Base-by-base conservation (phyloP, 2,329 filamentous ascomycete species). In the Lithohypha guttulata region DNA sequence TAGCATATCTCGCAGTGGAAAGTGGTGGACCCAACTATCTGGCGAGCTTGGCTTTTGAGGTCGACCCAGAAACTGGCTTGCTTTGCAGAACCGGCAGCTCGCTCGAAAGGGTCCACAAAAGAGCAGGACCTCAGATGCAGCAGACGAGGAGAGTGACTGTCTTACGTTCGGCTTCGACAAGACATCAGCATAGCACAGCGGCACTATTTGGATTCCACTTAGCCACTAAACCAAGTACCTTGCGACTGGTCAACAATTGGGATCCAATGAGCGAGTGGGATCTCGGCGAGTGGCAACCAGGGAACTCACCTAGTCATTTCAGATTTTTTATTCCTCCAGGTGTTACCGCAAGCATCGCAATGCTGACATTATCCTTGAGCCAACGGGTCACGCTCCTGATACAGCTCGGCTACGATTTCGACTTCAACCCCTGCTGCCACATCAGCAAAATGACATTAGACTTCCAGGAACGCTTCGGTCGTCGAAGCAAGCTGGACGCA, bases 401-500 rank as follows among this genome's bases (percentile, higher is more conserved):
- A 3, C 35, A 39, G 14, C 25, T 39, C 11, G 26, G 26, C 6
- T 39, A 21, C 19, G 35, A 39, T 19, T 39, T 39, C 14, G 35
- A 39, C 18, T 39, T 39, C 26, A 39, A 39, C 27, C 35, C 35
- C 15, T 14, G 13, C 20, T 29, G 26, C 11, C 35, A 39, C 18
- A 19, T 39, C 4, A 39, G 35, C 18, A 39, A 30, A 27, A 31
- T 39, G 26, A 39, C 35, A 19, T 21, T 30, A 11, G 35, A 39
- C 35, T 39, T 39, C 20, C 11, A 11, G 18, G 26, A 39, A 19
- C 35, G 35, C 26, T 39, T 39, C 27, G 9, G 27, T 3, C 26
- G 23, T 4, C 25, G 17, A 7, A 13, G 13, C 7, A n/a, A n/a
- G n/a, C 11, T 21, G 6, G n/a, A 18, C 18, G 35, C 15, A 7